A percentile compares a stretch with the other conserved stretches of the same genome.
These are phyloP conservation scores for Fraxinus greggii DNA, from an alignment of 305 asterid genomes.

Conservation along the genomic window DNA sequence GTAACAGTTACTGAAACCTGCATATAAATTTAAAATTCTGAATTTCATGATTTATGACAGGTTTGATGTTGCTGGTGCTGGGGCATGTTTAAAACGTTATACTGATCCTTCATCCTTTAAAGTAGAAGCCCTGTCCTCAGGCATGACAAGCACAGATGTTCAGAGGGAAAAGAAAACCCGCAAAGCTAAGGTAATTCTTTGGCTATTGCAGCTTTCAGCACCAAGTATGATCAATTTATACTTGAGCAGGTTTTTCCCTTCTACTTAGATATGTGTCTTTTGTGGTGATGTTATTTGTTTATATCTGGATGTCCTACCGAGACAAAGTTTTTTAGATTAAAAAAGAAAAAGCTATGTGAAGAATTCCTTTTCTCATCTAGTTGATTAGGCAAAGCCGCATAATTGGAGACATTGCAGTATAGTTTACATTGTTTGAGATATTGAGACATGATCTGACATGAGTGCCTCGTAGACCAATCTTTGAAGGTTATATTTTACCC, in stretches of 20 bases:
- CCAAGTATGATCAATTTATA: neutral
- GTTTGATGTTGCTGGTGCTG: conserved; percentile 94
- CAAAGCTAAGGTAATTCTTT: conserved; percentile 63
- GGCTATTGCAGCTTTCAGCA: conserved; percentile 17
- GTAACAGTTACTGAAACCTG: neutral
- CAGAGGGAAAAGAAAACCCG: conserved; percentile 68
- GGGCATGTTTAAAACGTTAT: conserved; percentile 88
- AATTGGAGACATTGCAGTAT: neutral
- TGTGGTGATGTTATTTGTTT: conserved; percentile 19
- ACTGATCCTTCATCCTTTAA: conserved; percentile 82
- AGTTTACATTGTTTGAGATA: neutral
- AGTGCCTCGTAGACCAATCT: neutral
- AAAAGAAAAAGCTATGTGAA: neutral
- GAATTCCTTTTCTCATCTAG: neutral
- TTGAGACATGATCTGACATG: neutral
- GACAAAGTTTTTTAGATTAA: neutral
- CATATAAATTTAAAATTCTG: neutral
- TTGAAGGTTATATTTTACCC: neutral
- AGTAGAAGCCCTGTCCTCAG: conserved; percentile 47
- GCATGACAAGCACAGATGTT: conserved; percentile 43
- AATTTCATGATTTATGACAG: conserved; percentile 32
- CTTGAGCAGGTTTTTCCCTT: conserved; percentile 11
- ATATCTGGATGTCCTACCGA: neutral
- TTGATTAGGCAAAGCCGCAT: neutral
- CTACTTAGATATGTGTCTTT: conserved; percentile 5